Conservation (phyloP, 768 basidiomycete species). For the Tricholoma saponaceum region DNA sequence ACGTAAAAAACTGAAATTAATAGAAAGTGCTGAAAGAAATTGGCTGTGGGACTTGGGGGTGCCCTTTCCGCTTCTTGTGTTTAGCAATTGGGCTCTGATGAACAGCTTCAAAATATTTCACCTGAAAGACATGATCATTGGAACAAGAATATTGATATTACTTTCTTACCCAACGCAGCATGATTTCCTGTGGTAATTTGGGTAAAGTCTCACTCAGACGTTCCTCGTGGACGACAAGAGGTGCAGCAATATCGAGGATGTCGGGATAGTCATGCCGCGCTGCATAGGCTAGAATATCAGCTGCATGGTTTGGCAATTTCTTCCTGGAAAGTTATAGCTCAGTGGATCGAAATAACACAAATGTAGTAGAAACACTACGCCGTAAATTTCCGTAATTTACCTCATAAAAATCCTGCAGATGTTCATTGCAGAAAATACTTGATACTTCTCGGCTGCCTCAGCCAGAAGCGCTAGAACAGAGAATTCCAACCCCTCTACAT, state of each 20-base stretch:
- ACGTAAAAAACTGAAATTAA: no score
- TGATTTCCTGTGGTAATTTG: not conserved
- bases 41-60: no score
- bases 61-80: no score
- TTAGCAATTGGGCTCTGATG: no score
- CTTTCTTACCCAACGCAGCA: not conserved
- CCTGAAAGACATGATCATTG: not conserved
- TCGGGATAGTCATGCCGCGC: constrained; percentile 2
- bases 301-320: not conserved
- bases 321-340: not conserved
- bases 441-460: not conserved
- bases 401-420: not conserved
- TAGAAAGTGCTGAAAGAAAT: no score
- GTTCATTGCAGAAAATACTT: not conserved
- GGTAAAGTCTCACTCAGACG: not conserved
- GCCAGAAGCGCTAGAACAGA: not conserved
- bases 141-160: not conserved
- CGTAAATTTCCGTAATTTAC: not conserved
- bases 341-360: not conserved
- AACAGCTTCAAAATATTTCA: not conserved
- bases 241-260: constrained; percentile 17
- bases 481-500: not conserved
- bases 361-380: no score
- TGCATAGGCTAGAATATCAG: not conserved
- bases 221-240: constrained; percentile 3